phyloP scores from a whole-genome alignment of 805 yeast genomes.

The Candida silvicultrix region DNA sequence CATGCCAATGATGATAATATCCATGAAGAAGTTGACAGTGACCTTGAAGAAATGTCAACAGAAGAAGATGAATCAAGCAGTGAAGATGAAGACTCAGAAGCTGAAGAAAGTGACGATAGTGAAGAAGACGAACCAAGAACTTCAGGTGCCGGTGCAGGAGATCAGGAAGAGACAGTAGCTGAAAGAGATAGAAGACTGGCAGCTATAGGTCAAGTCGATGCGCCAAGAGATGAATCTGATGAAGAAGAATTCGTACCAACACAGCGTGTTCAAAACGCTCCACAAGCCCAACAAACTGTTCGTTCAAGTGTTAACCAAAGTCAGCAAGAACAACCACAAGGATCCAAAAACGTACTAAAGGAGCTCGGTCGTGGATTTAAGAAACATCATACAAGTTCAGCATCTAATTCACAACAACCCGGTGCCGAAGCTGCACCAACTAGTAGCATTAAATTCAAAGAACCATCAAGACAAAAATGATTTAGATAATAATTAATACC shows the following conservation, averaged over 20 bases:
- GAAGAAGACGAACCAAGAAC: conserved; percentile 17
- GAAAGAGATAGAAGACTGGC: conserved; percentile 59
- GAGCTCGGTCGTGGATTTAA: neutral
- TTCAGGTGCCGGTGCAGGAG: conserved; percentile 22
- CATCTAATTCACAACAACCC: neutral
- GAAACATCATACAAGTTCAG: neutral
- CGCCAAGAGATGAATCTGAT: conserved; percentile 37
- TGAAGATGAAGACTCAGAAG: conserved; percentile 14
- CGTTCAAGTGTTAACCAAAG: neutral
- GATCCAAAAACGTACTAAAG: neutral
- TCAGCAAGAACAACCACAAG: neutral
- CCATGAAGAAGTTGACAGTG: neutral
- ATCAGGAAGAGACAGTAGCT: conserved; percentile 50
- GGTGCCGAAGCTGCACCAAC: neutral
- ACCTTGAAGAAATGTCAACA: neutral
- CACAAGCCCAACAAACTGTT: neutral
- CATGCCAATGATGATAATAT: neutral
- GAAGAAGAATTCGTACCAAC: conserved; percentile 34
- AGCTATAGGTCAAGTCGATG: conserved; percentile 41
- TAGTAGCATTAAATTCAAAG: neutral
- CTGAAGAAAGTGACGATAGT: conserved; percentile 17
- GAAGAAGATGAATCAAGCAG: conserved; percentile 21
- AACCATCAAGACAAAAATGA: neutral
- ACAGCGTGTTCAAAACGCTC: neutral
- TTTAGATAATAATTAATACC: no score